Evolutionary conservation across 1,139 yeast genomes (phyloP), one percentile per base, ranked within the genome.

Genomic region (Blastobotrys arbuscula): DNA sequence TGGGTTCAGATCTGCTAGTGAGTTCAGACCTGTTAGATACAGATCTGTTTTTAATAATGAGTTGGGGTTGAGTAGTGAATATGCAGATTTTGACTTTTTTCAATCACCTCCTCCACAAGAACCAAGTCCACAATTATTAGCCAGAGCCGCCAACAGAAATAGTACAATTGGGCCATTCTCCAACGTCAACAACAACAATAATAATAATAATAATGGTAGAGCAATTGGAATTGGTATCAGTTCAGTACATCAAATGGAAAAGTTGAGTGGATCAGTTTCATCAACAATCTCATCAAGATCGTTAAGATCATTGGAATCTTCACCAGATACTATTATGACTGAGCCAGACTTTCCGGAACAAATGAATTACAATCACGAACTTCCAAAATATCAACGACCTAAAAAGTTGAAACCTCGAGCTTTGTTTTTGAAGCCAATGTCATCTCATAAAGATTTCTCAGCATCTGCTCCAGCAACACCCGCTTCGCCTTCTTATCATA

Each of bases 71-170:
- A 28, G 3, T 34, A n/a, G 28, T 24, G 28, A 6, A n/a, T n/a
- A n/a, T 26, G 50, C n/a, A 13, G 47, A 45, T 26, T 45, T 42
- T 37, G 48, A 49, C 18, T 38, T 45, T 16, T 26, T 26, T n/a
- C 49, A 42, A 19, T 40, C 45, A 12, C 41, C 36, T n/a, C 41
- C 2, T 19, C 33, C 8, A 6, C 31, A 34, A 16, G 20, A 30
- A 23, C 35, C 30, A 28, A 19, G n/a, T 9, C 33, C 39, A 23
- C 13, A 23, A 43, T 23, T 16, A 24, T 16, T 16, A 16, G 23
- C 24, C 10, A 36, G 31, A 28, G 21, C 39, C 21, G 16, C 20
- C 19, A 24, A 2, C 9, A 35, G 2, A 7, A 12, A n/a, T 30
- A 6, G 16, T 21, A 24, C 8, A 28, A n/a, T n/a, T n/a, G n/a